Evolutionary conservation across 2,329 filamentous ascomycete genomes (phyloP).

Genomic region (Aspergillus tamarii): DNA sequence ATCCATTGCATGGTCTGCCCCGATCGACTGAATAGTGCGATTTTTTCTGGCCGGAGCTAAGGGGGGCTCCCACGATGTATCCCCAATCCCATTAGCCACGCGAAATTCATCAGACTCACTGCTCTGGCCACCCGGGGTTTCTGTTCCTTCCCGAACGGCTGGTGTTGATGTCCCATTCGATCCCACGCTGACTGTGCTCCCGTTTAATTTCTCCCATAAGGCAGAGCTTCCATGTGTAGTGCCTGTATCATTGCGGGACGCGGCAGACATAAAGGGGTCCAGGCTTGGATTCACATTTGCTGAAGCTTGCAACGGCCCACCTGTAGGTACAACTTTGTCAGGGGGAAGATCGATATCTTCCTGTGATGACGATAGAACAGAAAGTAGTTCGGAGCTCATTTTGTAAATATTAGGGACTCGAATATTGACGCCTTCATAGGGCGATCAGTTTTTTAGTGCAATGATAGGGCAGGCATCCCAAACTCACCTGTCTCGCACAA

Average conservation of each 20-base stretch:
- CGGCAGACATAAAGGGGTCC: conserved; percentile 48
- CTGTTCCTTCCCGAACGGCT: conserved; percentile 58
- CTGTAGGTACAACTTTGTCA: conserved; percentile 38
- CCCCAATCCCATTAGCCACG: conserved; percentile 34
- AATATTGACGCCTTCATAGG: conserved; percentile 69
- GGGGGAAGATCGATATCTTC: conserved; percentile 33
- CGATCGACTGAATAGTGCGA: conserved; percentile 57
- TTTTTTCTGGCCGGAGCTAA: conserved; percentile 53
- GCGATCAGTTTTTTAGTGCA: conserved; percentile 10
- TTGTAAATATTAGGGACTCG: conserved; percentile 86
- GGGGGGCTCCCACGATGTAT: conserved; percentile 46
- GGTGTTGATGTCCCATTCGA: conserved; percentile 32
- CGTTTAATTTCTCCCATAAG: conserved; percentile 54
- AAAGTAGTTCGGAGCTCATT: conserved; percentile 66
- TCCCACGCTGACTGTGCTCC: conserved; percentile 47
- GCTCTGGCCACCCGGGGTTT: conserved; percentile 63
- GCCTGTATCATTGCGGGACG: conserved; percentile 37
- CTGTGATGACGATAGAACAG: conserved; percentile 46
- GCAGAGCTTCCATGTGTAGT: conserved; percentile 46
- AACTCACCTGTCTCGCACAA: conserved; percentile 74
- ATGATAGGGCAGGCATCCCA: neutral
- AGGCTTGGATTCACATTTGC: conserved; percentile 39
- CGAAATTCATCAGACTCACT: conserved; percentile 47
- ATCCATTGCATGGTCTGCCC: conserved; percentile 56
- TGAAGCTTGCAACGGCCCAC: conserved; percentile 41